phyloP scores from a whole-genome alignment of 192 early-diverging fungal genomes.

The Entophlyctis luteolus region DNA sequence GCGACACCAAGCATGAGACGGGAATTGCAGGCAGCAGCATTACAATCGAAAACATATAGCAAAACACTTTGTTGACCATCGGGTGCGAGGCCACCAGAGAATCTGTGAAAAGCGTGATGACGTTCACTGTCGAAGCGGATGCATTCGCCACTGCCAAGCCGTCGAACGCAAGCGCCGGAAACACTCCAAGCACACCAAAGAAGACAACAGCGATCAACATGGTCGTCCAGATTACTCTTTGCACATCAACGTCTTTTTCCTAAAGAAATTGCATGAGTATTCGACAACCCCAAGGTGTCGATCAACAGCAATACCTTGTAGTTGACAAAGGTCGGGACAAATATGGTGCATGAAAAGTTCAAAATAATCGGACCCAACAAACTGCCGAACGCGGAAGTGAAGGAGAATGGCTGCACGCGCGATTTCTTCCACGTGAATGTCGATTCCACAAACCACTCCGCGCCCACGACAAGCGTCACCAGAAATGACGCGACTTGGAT shows the following conservation, averaged over 20 bases:
- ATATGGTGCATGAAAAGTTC: constrained; percentile 50
- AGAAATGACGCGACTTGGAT: constrained; percentile 49
- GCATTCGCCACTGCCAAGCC: neutral
- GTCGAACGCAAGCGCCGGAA: constrained; percentile 29
- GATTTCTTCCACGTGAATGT: constrained; percentile 9
- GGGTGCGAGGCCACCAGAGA: constrained; percentile 13
- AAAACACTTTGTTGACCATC: constrained; percentile 35
- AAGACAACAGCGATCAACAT: constrained; percentile 30
- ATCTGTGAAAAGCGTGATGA: constrained; percentile 33
- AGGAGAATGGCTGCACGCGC: constrained; percentile 27
- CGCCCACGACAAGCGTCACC: constrained; percentile 36
- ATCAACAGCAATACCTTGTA: constrained; percentile 40
- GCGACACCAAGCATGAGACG: constrained; percentile 44
- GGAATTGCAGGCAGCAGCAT: constrained; percentile 55
- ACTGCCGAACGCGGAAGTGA: constrained; percentile 26
- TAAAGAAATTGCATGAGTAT: constrained; percentile 14
- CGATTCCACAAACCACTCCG: constrained; percentile 41
- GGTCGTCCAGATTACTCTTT: constrained; percentile 45
- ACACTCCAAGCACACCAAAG: constrained; percentile 45
- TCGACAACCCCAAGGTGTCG: neutral
- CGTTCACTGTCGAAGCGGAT: neutral
- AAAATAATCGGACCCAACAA: constrained; percentile 49
- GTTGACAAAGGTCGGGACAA: constrained; percentile 57
- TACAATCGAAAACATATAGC: constrained; percentile 44
- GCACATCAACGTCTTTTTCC: constrained; percentile 47